Conservation (phyloP, 2,329 filamentous ascomycete genomes). For the Aaosphaeria arxii region DNA sequence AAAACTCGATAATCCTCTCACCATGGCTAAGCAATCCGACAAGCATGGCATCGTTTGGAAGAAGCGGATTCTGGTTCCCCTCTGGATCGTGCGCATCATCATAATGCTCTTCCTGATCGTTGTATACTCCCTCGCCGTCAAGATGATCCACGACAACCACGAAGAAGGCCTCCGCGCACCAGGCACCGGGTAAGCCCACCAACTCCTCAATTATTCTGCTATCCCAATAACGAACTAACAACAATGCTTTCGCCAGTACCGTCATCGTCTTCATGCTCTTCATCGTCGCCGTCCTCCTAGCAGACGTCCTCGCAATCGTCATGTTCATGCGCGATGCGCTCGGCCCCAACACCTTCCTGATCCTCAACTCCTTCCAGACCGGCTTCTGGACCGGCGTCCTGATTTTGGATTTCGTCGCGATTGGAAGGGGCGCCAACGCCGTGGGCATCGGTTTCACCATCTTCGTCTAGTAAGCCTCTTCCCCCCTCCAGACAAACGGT, state of each 20-base stretch:
- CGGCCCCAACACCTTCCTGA: slow-evolving; percentile 13
- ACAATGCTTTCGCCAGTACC: slow-evolving; percentile 12
- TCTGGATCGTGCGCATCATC: slow-evolving; percentile 33
- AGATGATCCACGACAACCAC: slow-evolving; percentile 9
- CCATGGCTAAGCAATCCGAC: not conserved
- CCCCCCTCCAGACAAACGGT: not conserved
- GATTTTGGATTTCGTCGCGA: slow-evolving; percentile 31
- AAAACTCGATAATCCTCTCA: not conserved
- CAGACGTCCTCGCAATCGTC: slow-evolving; percentile 27
- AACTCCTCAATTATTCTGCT: not conserved
- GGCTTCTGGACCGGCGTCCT: slow-evolving; percentile 24
- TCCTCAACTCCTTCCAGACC: slow-evolving; percentile 15
- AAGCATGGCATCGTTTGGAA: slow-evolving; percentile 21
- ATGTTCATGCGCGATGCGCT: slow-evolving; percentile 3
- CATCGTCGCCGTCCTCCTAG: slow-evolving; percentile 28
- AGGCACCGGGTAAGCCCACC: slow-evolving; percentile 16
- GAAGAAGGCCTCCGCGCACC: slow-evolving; percentile 1
- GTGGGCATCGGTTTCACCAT: slow-evolving; percentile 24
- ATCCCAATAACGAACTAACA: slow-evolving; percentile 20
- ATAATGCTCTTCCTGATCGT: slow-evolving; percentile 32
- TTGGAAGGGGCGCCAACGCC: slow-evolving; percentile 11
- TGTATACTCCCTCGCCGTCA: slow-evolving; percentile 22
- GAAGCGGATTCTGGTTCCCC: slow-evolving; percentile 37
- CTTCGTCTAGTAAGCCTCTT: slow-evolving; percentile 35
- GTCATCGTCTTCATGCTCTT: slow-evolving; percentile 31